phyloP scores from a whole-genome alignment of 2,329 filamentous ascomycete genomes.

The Colletotrichum sublineola region DNA sequence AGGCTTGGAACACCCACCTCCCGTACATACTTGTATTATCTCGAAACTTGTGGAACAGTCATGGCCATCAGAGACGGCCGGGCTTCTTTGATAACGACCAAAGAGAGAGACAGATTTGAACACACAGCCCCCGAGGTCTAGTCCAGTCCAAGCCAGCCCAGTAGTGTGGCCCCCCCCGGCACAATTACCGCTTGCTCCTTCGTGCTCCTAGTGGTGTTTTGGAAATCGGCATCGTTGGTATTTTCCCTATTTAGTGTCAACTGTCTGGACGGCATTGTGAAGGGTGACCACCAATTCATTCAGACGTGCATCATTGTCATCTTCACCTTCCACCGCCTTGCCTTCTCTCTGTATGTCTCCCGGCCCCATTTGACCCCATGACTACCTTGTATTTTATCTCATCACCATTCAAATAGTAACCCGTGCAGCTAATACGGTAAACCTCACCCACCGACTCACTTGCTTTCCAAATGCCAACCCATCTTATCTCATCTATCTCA shows the following conservation, averaged over 20 bases:
- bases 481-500: slow-evolving; percentile 8
- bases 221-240: not conserved
- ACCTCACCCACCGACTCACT: not conserved
- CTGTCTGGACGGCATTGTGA: not conserved
- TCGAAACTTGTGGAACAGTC: not conserved
- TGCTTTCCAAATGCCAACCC: slow-evolving; percentile 9
- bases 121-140: slow-evolving; percentile 21
- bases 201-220: not conserved
- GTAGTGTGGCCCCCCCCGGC: not conserved
- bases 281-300: not conserved
- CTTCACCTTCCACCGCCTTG: not conserved
- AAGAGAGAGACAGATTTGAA: not conserved
- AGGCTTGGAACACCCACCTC: slow-evolving; percentile 1
- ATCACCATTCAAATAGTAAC: not conserved
- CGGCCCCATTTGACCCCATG: not conserved
- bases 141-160: slow-evolving; percentile 18
- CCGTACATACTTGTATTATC: not conserved
- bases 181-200: slow-evolving; percentile 3
- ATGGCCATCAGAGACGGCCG: too few species aligned
- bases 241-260: not conserved
- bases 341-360: not conserved
- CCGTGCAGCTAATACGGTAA: not conserved
- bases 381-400: not conserved
- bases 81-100: slow-evolving; percentile 8
- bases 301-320: not conserved